These are phyloP conservation scores for Bipolaris cookei DNA, from an alignment of 2,329 filamentous ascomycete species.

Conservation along the genomic window DNA sequence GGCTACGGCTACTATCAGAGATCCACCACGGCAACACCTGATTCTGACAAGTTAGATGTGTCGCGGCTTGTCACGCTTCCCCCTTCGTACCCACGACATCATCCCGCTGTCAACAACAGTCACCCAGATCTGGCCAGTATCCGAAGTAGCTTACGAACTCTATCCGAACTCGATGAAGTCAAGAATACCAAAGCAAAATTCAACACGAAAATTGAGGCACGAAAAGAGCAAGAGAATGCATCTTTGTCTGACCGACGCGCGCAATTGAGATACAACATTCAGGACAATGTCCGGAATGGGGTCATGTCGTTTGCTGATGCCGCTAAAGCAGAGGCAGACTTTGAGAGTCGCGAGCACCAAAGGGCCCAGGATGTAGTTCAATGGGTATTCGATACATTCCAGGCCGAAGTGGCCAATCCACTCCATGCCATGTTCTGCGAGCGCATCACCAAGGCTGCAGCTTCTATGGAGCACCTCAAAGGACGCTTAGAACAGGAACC, in stretches of 20 bases:
- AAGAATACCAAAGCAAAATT: slow-evolving; percentile 68
- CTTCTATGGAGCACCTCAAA: slow-evolving; percentile 78
- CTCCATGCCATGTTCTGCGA: slow-evolving; percentile 79
- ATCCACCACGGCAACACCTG: slow-evolving; percentile 54
- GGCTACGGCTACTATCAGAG: slow-evolving; percentile 45
- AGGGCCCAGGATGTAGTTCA: slow-evolving; percentile 76
- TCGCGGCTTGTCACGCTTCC: slow-evolving; percentile 91
- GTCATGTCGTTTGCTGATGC: slow-evolving; percentile 84
- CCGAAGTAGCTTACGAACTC: slow-evolving; percentile 72
- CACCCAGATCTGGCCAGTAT: slow-evolving; percentile 87
- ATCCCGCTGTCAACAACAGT: slow-evolving; percentile 94
- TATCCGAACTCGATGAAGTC: slow-evolving; percentile 77
- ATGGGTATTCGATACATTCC: slow-evolving; percentile 82
- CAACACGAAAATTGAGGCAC: slow-evolving; percentile 56
- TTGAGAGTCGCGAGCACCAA: slow-evolving; percentile 71
- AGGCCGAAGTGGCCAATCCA: slow-evolving; percentile 80
- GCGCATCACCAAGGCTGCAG: slow-evolving; percentile 74
- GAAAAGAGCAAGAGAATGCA: slow-evolving; percentile 60
- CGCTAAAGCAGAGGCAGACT: slow-evolving; percentile 78
- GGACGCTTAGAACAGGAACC: slow-evolving; percentile 70
- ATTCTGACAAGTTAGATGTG: slow-evolving; percentile 73
- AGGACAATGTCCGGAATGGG: slow-evolving; percentile 77
- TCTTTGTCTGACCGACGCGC: slow-evolving; percentile 68
- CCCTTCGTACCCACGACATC: slow-evolving; percentile 90
- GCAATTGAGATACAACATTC: slow-evolving; percentile 74